Conservation (phyloP, 2,329 filamentous ascomycete species). For the Talaromyces sp. region DNA sequence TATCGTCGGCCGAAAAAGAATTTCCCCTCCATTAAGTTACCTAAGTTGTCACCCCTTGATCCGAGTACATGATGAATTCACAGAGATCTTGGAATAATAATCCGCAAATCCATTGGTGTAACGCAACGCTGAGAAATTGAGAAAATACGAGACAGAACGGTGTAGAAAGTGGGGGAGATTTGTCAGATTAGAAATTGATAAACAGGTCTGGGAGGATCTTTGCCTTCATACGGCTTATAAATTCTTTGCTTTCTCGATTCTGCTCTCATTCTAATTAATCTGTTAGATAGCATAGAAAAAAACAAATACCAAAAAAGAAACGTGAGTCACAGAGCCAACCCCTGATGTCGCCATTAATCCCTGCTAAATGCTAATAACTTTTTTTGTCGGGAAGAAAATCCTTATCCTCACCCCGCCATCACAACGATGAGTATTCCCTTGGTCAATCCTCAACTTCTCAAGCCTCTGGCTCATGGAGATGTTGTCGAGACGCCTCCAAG, state of each 20-base stretch:
- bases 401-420: constrained; percentile 7
- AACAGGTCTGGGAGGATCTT: background rate
- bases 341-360: background rate
- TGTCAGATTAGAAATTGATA: constrained; percentile 1
- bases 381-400: background rate
- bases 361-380: background rate
- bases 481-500: constrained; percentile 66
- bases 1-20: background rate
- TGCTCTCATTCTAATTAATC: background rate
- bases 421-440: constrained; percentile 19
- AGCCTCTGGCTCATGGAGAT: constrained; percentile 14
- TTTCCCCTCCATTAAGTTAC: background rate
- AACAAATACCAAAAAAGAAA: background rate
- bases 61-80: no score
- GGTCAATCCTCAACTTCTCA: constrained; percentile 14
- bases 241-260: background rate
- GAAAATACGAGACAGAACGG: background rate
- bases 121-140: background rate
- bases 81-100: background rate
- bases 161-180: constrained; percentile 1
- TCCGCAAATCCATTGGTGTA: background rate
- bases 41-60: background rate
- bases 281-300: background rate
- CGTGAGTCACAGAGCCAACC: background rate
- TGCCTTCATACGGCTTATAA: background rate